Conservation (phyloP, 2,329 filamentous ascomycete species). For the Chrysoporthe deuterocubensis region DNA sequence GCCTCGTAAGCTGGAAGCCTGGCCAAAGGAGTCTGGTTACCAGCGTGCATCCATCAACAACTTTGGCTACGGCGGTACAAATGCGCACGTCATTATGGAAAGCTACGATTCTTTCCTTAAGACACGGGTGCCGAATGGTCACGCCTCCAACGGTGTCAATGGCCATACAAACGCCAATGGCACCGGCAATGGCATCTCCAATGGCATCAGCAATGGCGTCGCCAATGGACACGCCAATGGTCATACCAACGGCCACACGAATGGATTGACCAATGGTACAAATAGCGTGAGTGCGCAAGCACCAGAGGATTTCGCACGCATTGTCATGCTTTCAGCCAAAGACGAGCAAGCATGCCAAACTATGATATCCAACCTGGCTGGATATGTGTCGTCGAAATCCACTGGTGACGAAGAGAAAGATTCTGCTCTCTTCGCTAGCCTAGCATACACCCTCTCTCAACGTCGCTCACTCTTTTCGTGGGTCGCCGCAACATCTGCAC, state of each 20-base stretch:
- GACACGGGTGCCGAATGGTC: not conserved
- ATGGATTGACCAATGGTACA: not conserved
- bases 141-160: not conserved
- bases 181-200: not conserved
- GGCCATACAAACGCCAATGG: not conserved
- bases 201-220: not conserved
- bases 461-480: constrained; percentile 16
- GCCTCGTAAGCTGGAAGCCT: constrained; percentile 28
- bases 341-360: constrained; percentile 10
- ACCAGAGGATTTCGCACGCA: not conserved
- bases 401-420: not conserved
- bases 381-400: not conserved
- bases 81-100: constrained; percentile 47
- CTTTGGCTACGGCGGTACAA: constrained; percentile 51
- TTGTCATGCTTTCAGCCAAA: constrained; percentile 7
- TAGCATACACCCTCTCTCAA: constrained; percentile 16
- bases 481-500: not conserved
- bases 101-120: constrained; percentile 9
- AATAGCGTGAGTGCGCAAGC: not conserved
- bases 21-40: constrained; percentile 17
- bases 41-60: constrained; percentile 40
- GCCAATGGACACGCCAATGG: not conserved
- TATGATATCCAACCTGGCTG: constrained; percentile 7
- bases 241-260: not conserved
- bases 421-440: not conserved